These are phyloP conservation scores for Geotrichum restrictum DNA, from an alignment of 1,139 yeast genomes.

Conservation along the genomic window DNA sequence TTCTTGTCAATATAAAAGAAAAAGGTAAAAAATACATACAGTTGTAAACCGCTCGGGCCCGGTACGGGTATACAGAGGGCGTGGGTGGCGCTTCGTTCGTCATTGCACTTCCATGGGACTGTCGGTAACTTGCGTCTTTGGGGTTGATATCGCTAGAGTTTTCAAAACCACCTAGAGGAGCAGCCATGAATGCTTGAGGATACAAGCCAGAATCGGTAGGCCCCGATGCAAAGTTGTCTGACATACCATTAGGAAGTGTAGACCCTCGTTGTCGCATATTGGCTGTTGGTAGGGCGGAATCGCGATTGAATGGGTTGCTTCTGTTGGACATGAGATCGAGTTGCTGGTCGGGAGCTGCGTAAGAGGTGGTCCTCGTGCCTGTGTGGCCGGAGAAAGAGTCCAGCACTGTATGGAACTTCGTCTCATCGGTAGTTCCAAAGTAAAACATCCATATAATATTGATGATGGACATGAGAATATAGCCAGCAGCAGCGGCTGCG, in stretches of 20 bases:
- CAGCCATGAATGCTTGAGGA: slow-evolving; percentile 52
- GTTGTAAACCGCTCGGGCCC: slow-evolving; percentile 80
- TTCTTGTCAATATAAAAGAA: not conserved
- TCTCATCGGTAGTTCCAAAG: slow-evolving; percentile 53
- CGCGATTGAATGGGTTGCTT: slow-evolving; percentile 8
- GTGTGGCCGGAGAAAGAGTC: slow-evolving; percentile 58
- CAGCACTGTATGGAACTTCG: slow-evolving; percentile 73
- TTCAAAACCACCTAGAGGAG: slow-evolving; percentile 56
- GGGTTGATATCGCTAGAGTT: slow-evolving; percentile 39
- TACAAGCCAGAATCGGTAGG: slow-evolving; percentile 25
- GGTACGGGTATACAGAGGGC: slow-evolving; percentile 63
- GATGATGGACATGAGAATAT: slow-evolving; percentile 73
- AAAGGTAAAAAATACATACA: slow-evolving; percentile 44
- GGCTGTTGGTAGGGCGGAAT: not conserved
- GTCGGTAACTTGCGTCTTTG: slow-evolving; percentile 7
- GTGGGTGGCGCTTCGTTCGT: slow-evolving; percentile 27
- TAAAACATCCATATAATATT: slow-evolving; percentile 75
- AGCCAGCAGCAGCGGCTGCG: slow-evolving; percentile 91
- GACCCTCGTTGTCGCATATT: not conserved
- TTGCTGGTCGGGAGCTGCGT: slow-evolving; percentile 21
- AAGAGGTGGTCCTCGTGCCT: slow-evolving; percentile 32
- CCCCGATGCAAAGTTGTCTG: not conserved
- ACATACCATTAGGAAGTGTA: not conserved
- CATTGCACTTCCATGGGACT: slow-evolving; percentile 4
- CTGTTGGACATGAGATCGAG: not conserved